Evolutionary conservation across 1,139 yeast species (phyloP), one percentile per base, ranked within the genome.

Genomic region (Oligophagozyma castellii): DNA sequence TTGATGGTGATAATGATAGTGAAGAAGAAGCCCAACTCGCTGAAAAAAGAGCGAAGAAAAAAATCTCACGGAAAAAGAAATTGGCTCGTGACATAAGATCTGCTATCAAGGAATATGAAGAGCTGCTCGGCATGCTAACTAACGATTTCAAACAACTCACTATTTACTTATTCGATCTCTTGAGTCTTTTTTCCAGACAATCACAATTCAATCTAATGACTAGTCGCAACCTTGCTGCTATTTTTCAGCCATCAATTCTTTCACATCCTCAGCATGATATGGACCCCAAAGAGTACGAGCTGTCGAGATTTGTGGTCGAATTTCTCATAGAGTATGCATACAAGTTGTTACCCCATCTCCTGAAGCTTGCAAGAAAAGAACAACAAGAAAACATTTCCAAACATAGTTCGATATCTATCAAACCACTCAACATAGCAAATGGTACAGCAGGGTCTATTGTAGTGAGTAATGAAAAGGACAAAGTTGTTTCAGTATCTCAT

Each of bases 231-330:
- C 61, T 89, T 40, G 94, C 96, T 1, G 95, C 96, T 2, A 81
- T 89, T 36, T 89, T 92, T 58, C 98, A 89, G 56, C 98, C 98
- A 2, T 79, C 94, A 2, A 73, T 92, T 12, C 61, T 92, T 28
- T 79, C 93, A 2, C 96, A 89, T 51, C 95, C 95, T 5, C 69
- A 66, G 42, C 96, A 89, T 53, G 95, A 84, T 51, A 70, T 86
- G 73, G 71, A 77, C 29, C 95, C 96, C 1, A 78, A 73, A 21
- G 95, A 89, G 53, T 86, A 86, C 55, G 92, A 81, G 13, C 60
- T 84, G 20, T 80, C 94, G 2, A 83, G 89, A 42, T 66, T 75
- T 7, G 95, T 83, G 16, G 78, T 89, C 19, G 93, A 86, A 48
- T 84, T 89, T 42, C 66, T 89, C 57, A 80, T 89, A 34, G 89